These are phyloP conservation scores for Alternaria longipes DNA, from an alignment of 2,329 filamentous ascomycete species.

Conservation along the genomic window DNA sequence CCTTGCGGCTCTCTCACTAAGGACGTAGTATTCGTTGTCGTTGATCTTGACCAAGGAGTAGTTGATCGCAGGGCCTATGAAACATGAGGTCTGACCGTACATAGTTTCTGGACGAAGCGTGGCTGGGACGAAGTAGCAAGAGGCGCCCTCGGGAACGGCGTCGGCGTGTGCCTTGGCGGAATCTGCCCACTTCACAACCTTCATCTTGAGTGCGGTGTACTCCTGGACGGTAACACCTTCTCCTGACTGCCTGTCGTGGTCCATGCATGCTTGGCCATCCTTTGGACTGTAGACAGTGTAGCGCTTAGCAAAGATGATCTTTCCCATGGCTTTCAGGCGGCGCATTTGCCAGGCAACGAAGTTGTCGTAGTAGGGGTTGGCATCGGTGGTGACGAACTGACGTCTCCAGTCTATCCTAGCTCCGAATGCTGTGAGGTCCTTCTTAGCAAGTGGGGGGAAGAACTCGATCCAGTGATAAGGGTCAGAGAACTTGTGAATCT, in stretches of 20 bases:
- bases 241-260: constrained; percentile 82
- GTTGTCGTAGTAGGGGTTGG: constrained; percentile 94
- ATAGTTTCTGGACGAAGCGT: constrained; percentile 96
- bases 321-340: constrained; percentile 84
- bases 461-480: constrained; percentile 90
- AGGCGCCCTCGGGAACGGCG: constrained; percentile 80
- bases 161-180: constrained; percentile 74
- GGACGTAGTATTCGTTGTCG: constrained; percentile 77
- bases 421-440: constrained; percentile 84
- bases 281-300: constrained; percentile 92
- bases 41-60: constrained; percentile 86
- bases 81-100: constrained; percentile 97
- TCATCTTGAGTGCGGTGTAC: constrained; percentile 91
- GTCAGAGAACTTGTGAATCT: constrained; percentile 94
- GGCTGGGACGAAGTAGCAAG: constrained; percentile 89
- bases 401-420: constrained; percentile 92
- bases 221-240: constrained; percentile 88
- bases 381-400: constrained; percentile 92
- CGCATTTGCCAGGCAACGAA: constrained; percentile 99
- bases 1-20: constrained; percentile 82
- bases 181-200: constrained; percentile 87
- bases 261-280: constrained; percentile 87
- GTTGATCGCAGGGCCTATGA: constrained; percentile 86
- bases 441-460: constrained; percentile 84
- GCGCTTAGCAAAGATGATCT: constrained; percentile 91